These are phyloP conservation scores for Lentinula detonsa DNA, from an alignment of 768 basidiomycete species.

Conservation along the genomic window DNA sequence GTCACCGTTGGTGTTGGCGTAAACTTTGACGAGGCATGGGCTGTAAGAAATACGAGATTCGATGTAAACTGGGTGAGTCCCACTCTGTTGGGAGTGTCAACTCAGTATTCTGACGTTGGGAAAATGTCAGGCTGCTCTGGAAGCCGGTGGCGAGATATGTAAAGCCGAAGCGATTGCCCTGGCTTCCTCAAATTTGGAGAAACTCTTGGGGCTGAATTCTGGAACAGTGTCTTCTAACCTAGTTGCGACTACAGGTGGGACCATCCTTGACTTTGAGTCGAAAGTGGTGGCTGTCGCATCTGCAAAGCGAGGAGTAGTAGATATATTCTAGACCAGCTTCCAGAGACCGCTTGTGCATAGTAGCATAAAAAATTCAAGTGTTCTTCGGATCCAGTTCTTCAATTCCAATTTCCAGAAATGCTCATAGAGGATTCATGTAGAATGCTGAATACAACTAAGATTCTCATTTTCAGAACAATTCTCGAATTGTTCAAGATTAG, in stretches of 20 bases:
- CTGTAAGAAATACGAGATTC: constrained; percentile 64
- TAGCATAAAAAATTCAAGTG: constrained; percentile 26
- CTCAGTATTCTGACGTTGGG: too few relatives aligned
- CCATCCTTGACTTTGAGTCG: constrained; percentile 32
- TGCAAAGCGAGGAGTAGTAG: constrained; percentile 15
- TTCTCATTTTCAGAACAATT: too few relatives aligned
- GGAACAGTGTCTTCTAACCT: constrained; percentile 19
- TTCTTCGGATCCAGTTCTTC: too few relatives aligned
- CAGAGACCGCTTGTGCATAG: not conserved
- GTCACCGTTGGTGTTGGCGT: constrained; percentile 67
- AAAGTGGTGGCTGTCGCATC: constrained; percentile 37
- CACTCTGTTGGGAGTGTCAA: not conserved
- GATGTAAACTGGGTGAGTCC: constrained; percentile 70
- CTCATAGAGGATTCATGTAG: too few relatives aligned
- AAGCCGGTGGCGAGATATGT: constrained; percentile 23
- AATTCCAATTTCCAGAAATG: too few relatives aligned
- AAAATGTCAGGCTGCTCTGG: constrained; percentile 13
- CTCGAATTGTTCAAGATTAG: too few relatives aligned
- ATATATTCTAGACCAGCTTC: constrained; percentile 1
- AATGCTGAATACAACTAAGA: too few relatives aligned
- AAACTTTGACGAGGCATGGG: constrained; percentile 41
- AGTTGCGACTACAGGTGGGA: constrained; percentile 29
- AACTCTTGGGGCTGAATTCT: constrained; percentile 28
- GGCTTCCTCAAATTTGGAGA: constrained; percentile 37
- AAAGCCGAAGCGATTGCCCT: constrained; percentile 29